A percentile compares a stretch with the other conserved stretches of the same genome.
Conservation (phyloP, 306 rosid species). For the Mimosa pudica region DNA sequence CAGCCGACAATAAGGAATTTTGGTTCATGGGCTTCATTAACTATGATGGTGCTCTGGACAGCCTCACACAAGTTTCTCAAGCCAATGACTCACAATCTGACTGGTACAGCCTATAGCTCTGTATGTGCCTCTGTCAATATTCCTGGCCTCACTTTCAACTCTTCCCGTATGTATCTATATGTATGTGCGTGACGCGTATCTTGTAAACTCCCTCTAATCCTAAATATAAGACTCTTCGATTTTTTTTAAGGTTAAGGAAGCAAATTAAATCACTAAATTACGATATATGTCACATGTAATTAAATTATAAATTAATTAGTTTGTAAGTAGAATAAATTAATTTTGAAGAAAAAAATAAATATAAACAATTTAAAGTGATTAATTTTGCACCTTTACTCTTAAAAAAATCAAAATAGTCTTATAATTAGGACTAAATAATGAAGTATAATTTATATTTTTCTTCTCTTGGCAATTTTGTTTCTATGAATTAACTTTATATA, state of each 20-base stretch:
- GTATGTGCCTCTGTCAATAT: neutral
- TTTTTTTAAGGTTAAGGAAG: too few relatives aligned
- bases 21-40: conserved; percentile 96
- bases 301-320: too few relatives aligned
- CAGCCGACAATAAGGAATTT: conserved; percentile 81
- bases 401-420: too few relatives aligned
- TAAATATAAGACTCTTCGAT: too few relatives aligned
- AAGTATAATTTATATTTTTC: too few relatives aligned
- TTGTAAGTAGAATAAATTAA: too few relatives aligned
- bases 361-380: too few relatives aligned
- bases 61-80: conserved; percentile 59
- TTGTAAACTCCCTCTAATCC: neutral
- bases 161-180: neutral
- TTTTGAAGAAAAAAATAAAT: too few relatives aligned
- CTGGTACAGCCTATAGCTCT: conserved; percentile 29
- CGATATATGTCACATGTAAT: too few relatives aligned
- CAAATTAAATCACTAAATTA: too few relatives aligned
- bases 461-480: conserved; percentile 33
- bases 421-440: too few relatives aligned
- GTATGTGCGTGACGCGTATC: conserved; percentile 1
- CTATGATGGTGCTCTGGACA: conserved; percentile 64
- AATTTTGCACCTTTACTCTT: too few relatives aligned
- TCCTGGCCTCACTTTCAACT: conserved; percentile 35
- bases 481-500: conserved; percentile 27
- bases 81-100: conserved; percentile 45